A percentile compares a stretch with the other conserved stretches of the same genome.
Evolutionary conservation across 108 stramenopile genomes (phyloP).

Genomic region (Cylindrotheca fusiformis): DNA sequence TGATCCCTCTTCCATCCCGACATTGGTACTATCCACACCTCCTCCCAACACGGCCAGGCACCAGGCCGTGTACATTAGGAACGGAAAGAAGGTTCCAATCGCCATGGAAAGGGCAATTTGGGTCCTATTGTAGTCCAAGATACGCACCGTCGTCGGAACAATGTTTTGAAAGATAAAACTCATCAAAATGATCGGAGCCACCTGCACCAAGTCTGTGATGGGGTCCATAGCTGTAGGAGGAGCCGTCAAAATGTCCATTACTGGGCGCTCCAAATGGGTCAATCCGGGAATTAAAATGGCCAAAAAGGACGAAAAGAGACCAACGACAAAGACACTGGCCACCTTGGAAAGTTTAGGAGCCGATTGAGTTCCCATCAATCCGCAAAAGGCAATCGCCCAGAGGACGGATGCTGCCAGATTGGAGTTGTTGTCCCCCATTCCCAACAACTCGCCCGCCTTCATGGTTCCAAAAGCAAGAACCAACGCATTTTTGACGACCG

Average conservation of each 20-base stretch:
- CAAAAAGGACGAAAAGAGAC: constrained; percentile 56
- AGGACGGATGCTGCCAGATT: constrained; percentile 8
- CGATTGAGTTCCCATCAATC: constrained; percentile 40
- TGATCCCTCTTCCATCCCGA: constrained; percentile 3
- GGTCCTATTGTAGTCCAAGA: constrained; percentile 62
- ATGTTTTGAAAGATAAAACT: constrained; percentile 69
- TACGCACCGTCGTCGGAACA: constrained; percentile 61
- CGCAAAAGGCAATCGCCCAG: constrained; percentile 23
- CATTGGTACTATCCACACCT: constrained; percentile 21
- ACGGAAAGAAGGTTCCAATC: constrained; percentile 58
- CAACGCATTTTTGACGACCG: constrained; percentile 31
- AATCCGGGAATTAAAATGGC: constrained; percentile 58
- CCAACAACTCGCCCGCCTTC: constrained; percentile 37
- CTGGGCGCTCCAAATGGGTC: constrained; percentile 47
- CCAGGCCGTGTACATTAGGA: constrained; percentile 66
- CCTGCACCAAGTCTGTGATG: constrained; percentile 18
- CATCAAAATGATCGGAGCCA: constrained; percentile 56
- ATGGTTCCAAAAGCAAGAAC: constrained; percentile 52
- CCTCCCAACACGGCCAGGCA: constrained; percentile 58
- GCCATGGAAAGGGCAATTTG: constrained; percentile 42
- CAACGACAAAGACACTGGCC: constrained; percentile 46
- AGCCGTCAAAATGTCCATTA: constrained; percentile 39
- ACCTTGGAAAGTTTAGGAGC: constrained; percentile 44
- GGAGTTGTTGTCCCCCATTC: background rate
- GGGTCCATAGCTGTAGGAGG: constrained; percentile 12